Conservation (phyloP, 805 yeast species). For the Komagataella populi region DNA sequence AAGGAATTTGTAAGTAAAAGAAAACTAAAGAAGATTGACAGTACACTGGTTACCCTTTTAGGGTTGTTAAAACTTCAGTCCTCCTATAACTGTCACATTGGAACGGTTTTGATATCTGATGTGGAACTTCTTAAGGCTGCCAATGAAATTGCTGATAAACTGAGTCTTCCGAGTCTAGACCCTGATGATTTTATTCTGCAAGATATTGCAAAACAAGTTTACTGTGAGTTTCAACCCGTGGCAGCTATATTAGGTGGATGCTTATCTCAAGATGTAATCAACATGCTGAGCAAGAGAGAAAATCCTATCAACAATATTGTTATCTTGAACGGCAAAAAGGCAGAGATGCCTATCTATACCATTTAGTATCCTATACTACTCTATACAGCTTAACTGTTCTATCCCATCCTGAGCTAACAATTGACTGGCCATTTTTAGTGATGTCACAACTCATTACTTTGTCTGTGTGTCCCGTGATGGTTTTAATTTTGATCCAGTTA, state of each 20-base stretch:
- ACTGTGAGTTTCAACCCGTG: slow-evolving; percentile 65
- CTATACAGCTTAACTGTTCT: slow-evolving; percentile 44
- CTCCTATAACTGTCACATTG: slow-evolving; percentile 5
- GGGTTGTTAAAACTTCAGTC: slow-evolving; percentile 36
- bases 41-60: slow-evolving; percentile 43
- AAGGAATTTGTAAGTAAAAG: slow-evolving; percentile 12
- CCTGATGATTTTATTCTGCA: slow-evolving; percentile 4
- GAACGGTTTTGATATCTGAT: slow-evolving; percentile 8
- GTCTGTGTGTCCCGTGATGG: slow-evolving; percentile 47
- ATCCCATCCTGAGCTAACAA: slow-evolving; percentile 77
- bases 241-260: slow-evolving; percentile 86
- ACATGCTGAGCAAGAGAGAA: slow-evolving; percentile 61
- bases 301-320: slow-evolving; percentile 73
- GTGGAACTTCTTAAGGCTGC: slow-evolving; percentile 18
- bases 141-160: slow-evolving; percentile 16
- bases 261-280: slow-evolving; percentile 81
- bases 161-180: slow-evolving; percentile 15
- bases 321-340: slow-evolving; percentile 56
- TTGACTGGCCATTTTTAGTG: slow-evolving; percentile 20
- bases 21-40: slow-evolving; percentile 35
- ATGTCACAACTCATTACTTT: slow-evolving; percentile 64
- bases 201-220: slow-evolving; percentile 31
- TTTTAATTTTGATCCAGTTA: slow-evolving; percentile 47
- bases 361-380: slow-evolving; percentile 2
- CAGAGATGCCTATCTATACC: slow-evolving; percentile 66